Conservation (phyloP, 306 rosid species). For the Hylodesmum podocarpum region DNA sequence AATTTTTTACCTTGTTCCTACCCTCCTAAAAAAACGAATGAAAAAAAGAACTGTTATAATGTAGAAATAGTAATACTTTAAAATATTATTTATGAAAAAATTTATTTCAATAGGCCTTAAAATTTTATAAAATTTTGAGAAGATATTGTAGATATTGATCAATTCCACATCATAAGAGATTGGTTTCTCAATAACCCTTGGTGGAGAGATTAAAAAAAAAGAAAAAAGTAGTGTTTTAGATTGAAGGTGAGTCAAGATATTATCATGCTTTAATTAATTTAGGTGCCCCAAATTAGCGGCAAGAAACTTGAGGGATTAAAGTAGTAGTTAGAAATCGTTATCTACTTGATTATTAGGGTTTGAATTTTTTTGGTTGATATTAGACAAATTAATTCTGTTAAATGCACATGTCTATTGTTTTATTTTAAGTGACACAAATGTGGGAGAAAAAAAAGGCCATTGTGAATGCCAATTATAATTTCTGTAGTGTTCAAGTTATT, state of each 20-base stretch:
- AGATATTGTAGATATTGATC: neutral
- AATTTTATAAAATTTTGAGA: neutral
- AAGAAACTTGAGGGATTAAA: constrained; percentile 6
- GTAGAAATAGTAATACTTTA: neutral
- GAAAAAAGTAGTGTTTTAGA: neutral
- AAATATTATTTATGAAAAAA: neutral
- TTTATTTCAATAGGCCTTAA: neutral
- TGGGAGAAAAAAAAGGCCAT: neutral
- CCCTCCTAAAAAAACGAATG: neutral
- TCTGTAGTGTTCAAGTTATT: neutral
- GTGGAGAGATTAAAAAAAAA: neutral
- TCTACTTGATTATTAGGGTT: neutral
- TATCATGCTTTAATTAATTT: neutral
- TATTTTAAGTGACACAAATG: neutral
- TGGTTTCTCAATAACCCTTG: neutral
- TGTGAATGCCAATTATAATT: neutral
- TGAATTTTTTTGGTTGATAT: neutral
- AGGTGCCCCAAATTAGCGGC: neutral
- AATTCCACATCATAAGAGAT: neutral
- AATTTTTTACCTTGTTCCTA: neutral
- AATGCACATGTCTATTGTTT: neutral
- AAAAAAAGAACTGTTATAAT: neutral
- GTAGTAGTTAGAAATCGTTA: neutral
- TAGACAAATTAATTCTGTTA: neutral
- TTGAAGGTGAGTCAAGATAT: neutral